Evolutionary conservation across 495 filamentous ascomycete genomes (phyloP).

Genomic region (Tuber indicum): DNA sequence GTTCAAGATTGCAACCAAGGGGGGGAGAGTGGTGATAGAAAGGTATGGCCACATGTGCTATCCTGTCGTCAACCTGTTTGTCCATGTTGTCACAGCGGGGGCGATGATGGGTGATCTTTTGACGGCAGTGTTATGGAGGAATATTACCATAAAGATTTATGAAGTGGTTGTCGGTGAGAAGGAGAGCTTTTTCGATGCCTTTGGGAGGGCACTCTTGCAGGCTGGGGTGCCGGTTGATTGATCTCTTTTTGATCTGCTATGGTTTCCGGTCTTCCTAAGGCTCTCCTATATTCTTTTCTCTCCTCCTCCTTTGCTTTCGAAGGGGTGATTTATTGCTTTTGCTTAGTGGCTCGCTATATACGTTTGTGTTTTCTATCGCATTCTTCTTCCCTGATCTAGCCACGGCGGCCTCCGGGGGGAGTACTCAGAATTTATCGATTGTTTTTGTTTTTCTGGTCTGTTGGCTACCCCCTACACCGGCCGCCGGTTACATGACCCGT

Average conservation of each 20-base stretch:
- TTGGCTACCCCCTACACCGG: background rate
- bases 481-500: background rate
- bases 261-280: background rate
- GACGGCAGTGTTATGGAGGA: slow-evolving; percentile 10
- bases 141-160: slow-evolving; percentile 9
- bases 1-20: slow-evolving; percentile 5
- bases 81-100: background rate
- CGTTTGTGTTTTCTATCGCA: background rate
- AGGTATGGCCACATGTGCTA: slow-evolving; percentile 1
- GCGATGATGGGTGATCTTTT: background rate
- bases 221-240: background rate
- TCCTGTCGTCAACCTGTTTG: background rate
- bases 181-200: slow-evolving; percentile 9
- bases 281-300: background rate
- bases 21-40: background rate
- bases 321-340: background rate
- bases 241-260: background rate
- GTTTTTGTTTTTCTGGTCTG: background rate
- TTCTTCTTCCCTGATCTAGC: background rate
- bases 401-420: background rate
- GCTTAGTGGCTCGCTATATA: background rate
- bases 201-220: background rate
- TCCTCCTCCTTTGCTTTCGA: background rate
- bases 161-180: slow-evolving; percentile 17
- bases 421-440: background rate